Evolutionary conservation across 495 filamentous ascomycete species (phyloP).

Genomic region (Lasiosphaeris hirsuta): DNA sequence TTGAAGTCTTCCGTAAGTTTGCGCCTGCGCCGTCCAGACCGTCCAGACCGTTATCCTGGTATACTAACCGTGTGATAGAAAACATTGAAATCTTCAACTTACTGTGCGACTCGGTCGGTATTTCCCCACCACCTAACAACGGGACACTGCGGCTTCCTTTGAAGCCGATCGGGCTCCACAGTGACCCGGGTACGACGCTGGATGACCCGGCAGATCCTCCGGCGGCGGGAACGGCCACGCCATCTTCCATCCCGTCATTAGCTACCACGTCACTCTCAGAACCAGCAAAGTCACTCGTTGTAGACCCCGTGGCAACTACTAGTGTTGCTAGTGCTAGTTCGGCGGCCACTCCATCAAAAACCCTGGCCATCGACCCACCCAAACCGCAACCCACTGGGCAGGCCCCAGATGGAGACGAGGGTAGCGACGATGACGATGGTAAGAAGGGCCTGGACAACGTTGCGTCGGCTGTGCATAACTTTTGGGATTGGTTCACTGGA

Average conservation of each 20-base stretch:
- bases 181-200: constrained; percentile 25
- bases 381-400: constrained; percentile 17
- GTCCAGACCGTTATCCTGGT: not conserved
- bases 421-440: constrained; percentile 15
- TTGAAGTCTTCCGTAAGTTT: constrained; percentile 80
- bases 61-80: constrained; percentile 49
- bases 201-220: constrained; percentile 36
- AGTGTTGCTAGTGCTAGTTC: not conserved
- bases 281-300: constrained; percentile 18
- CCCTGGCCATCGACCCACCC: constrained; percentile 20
- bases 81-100: constrained; percentile 97
- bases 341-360: constrained; percentile 1
- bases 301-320: constrained; percentile 14
- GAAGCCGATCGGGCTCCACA: constrained; percentile 63
- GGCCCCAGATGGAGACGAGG: constrained; percentile 11
- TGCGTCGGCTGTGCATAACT: constrained; percentile 25
- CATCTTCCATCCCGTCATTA: not conserved
- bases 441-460: constrained; percentile 21
- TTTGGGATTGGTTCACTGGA: constrained; percentile 50
- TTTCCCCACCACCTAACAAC: constrained; percentile 70
- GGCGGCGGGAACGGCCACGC: not conserved
- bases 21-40: not conserved
- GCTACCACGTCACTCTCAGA: constrained; percentile 6
- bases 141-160: constrained; percentile 83
- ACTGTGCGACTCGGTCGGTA: constrained; percentile 76